Evolutionary conservation across 1,284 basidiomycete species (phyloP).

Genomic region (Mycosarcoma maydis): DNA sequence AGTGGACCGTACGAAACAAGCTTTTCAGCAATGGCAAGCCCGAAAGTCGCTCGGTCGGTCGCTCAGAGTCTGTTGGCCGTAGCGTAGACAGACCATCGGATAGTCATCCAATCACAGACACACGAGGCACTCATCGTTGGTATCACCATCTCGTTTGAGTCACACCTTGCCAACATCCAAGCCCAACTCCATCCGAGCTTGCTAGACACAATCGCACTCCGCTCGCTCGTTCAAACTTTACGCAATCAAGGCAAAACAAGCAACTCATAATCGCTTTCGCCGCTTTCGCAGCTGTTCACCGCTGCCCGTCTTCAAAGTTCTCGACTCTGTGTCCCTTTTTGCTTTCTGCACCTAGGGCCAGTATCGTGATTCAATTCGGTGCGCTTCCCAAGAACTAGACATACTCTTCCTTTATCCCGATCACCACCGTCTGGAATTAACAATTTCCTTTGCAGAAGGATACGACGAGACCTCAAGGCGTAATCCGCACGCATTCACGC

Average conservation of each 20-base stretch:
- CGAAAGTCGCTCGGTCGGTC: too few species aligned
- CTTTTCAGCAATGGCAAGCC: too few species aligned
- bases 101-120: slow-evolving; percentile 1
- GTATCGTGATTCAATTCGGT: too few species aligned
- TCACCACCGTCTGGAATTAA: too few species aligned
- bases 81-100: too few species aligned
- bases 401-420: too few species aligned
- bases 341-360: too few species aligned
- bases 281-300: background rate
- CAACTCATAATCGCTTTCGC: background rate
- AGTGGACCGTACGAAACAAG: slow-evolving; percentile 37
- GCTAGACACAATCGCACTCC: background rate
- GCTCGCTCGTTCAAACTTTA: background rate
- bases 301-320: background rate
- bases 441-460: too few species aligned
- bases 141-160: background rate
- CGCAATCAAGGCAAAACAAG: background rate
- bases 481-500: background rate
- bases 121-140: background rate
- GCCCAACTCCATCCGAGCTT: background rate
- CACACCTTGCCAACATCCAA: too few species aligned
- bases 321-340: too few species aligned
- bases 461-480: too few species aligned
- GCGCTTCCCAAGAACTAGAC: too few species aligned
- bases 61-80: slow-evolving; percentile 7